Percentiles rank a stretch among this genome's conserved stretches.
Conservation (phyloP, 2,329 filamentous ascomycete species). For the Atkinsonella hypoxylon region DNA sequence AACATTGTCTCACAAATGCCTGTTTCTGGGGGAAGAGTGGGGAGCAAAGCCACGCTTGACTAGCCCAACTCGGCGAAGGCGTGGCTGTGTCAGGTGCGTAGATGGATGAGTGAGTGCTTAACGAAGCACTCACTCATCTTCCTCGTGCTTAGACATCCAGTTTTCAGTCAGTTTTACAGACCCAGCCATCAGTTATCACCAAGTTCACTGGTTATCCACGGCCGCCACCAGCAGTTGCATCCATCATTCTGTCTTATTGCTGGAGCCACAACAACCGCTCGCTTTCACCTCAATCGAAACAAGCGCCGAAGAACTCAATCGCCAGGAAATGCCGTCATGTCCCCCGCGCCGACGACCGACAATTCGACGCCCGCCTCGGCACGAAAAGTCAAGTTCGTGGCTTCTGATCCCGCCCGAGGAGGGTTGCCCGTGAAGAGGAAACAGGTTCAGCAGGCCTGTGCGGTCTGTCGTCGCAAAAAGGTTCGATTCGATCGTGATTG, state of each 20-base stretch:
- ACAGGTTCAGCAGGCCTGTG: constrained; percentile 47
- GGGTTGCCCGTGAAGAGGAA: constrained; percentile 47
- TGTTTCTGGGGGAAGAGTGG: background rate
- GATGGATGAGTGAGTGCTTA: background rate
- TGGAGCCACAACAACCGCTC: background rate
- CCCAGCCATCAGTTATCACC: background rate
- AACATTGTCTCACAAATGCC: background rate
- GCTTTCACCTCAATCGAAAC: background rate
- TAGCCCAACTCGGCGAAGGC: background rate
- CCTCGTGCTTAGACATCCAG: background rate
- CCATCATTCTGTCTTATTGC: background rate
- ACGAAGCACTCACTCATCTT: background rate
- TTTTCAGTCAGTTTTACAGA: background rate
- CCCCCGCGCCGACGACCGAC: constrained; percentile 7
- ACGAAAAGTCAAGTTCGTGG: constrained; percentile 41
- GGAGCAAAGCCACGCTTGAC: background rate
- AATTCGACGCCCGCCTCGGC: constrained; percentile 4
- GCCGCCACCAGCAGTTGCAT: background rate
- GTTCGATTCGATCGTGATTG: constrained; percentile 20
- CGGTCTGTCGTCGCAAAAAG: constrained; percentile 42
- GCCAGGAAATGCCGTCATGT: constrained; percentile 11
- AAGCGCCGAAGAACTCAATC: background rate
- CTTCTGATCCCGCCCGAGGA: constrained; percentile 34
- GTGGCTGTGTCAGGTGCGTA: background rate
- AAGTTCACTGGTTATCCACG: no score